A percentile compares a stretch with the other conserved stretches of the same genome.
These are phyloP conservation scores for Neurospora crassa DNA, from an alignment of 2,329 filamentous ascomycete species.

Conservation along the genomic window DNA sequence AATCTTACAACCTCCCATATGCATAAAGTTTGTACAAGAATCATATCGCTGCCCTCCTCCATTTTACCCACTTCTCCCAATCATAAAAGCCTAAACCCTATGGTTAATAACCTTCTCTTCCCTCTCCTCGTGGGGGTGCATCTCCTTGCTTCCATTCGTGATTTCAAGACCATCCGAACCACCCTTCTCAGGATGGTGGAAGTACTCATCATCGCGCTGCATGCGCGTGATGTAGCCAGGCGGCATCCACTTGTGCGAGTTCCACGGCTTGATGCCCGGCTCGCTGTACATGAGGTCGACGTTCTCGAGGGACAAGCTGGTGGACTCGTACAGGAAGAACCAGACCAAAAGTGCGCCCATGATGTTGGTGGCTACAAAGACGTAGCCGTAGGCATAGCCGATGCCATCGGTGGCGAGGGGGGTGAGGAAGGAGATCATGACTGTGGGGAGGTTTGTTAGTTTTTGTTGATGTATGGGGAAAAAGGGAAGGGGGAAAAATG, in stretches of 20 bases:
- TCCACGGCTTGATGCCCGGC: constrained; percentile 43
- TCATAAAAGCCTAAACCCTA: not conserved
- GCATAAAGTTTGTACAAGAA: not conserved
- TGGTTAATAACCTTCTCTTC: not conserved
- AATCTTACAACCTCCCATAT: not conserved
- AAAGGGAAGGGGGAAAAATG: constrained; percentile 21
- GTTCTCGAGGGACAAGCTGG: constrained; percentile 45
- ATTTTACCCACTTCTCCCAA: not conserved
- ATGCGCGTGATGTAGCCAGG: constrained; percentile 15
- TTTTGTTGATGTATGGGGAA: too few species aligned
- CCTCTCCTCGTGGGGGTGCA: not conserved
- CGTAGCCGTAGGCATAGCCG: constrained; percentile 52
- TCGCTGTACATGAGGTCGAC: constrained; percentile 57
- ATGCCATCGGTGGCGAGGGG: constrained; percentile 56
- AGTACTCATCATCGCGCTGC: constrained; percentile 11
- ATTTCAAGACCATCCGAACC: not conserved
- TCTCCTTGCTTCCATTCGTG: not conserved
- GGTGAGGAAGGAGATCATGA: constrained; percentile 50
- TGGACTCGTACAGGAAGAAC: constrained; percentile 55
- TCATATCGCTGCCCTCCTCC: not conserved
- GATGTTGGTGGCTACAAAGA: constrained; percentile 55
- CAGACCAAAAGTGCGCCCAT: constrained; percentile 48
- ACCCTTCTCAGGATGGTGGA: constrained; percentile 1
- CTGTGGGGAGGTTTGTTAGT: constrained; percentile 5
- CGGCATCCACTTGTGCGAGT: constrained; percentile 36